These are phyloP conservation scores for Paramecium sexaurelia DNA, from an alignment of 73 alveolate species.

Conservation along the genomic window DNA sequence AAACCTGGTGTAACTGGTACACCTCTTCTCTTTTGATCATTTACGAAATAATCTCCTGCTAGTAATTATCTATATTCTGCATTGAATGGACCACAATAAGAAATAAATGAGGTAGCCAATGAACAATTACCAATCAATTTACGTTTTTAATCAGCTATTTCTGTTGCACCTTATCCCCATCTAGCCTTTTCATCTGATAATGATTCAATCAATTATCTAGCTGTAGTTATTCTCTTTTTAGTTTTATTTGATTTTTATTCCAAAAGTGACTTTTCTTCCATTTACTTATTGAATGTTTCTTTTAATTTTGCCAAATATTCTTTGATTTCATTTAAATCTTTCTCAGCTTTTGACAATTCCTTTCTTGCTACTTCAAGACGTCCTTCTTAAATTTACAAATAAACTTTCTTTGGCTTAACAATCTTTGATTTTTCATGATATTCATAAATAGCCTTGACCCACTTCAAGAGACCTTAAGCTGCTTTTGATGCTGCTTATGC, in stretches of 20 bases:
- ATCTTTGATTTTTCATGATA: conserved; percentile 97
- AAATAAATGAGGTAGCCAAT: conserved; percentile 98
- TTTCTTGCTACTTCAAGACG: conserved; percentile 90
- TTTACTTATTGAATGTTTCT: conserved; percentile 92
- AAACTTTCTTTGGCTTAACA: conserved; percentile 95
- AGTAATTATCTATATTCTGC: conserved; percentile 98
- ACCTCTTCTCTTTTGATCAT: conserved; percentile 88
- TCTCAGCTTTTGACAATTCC: conserved; percentile 96
- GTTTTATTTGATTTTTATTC: conserved; percentile 92
- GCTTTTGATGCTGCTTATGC: conserved; percentile 95
- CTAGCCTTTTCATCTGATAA: conserved; percentile 90
- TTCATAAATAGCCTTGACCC: conserved; percentile 95
- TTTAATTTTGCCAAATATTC: conserved; percentile 91
- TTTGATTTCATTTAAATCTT: conserved; percentile 89
- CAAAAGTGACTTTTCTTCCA: conserved; percentile 94
- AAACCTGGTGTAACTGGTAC: conserved; percentile 84
- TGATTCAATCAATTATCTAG: conserved; percentile 96
- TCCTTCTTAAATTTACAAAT: conserved; percentile 82
- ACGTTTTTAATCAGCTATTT: conserved; percentile 97
- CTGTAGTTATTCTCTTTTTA: conserved; percentile 97
- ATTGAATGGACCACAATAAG: conserved; percentile 99
- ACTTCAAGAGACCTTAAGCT: conserved; percentile 94
- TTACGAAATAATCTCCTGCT: conserved; percentile 92
- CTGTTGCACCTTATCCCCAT: conserved; percentile 97
- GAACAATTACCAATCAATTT: conserved; percentile 99